These are phyloP conservation scores for Brassica rapa DNA, from an alignment of 345 rosid species.

Conservation along the genomic window DNA sequence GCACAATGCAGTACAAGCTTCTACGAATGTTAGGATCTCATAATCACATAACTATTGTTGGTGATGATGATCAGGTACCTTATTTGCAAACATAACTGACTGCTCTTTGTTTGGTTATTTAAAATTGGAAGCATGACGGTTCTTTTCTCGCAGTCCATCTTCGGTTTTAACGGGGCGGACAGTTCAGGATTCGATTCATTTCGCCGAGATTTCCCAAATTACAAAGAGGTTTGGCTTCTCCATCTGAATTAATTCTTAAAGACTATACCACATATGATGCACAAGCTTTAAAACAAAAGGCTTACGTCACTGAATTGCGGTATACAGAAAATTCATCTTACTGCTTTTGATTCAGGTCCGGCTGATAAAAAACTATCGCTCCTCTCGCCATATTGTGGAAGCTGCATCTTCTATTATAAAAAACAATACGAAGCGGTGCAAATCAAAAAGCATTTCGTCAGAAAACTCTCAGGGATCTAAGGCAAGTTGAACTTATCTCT, in stretches of 20 bases:
- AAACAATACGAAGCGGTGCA: slow-evolving; percentile 69
- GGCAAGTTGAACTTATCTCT: slow-evolving; percentile 48
- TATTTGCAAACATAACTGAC: slow-evolving; percentile 1
- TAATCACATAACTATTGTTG: slow-evolving; percentile 72
- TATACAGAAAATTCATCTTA: slow-evolving; percentile 8
- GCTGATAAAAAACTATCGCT: slow-evolving; percentile 81
- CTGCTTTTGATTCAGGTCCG: slow-evolving; percentile 55
- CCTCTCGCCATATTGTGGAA: slow-evolving; percentile 84
- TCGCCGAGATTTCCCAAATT: slow-evolving; percentile 71
- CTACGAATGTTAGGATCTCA: slow-evolving; percentile 73
- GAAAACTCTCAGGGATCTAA: slow-evolving; percentile 88
- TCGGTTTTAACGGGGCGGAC: slow-evolving; percentile 94
- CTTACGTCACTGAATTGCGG: neutral
- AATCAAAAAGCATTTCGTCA: slow-evolving; percentile 63
- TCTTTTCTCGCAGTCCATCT: slow-evolving; percentile 70
- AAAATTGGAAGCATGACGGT: neutral
- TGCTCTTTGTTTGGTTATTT: neutral
- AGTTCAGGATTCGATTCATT: slow-evolving; percentile 88
- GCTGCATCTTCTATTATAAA: slow-evolving; percentile 84
- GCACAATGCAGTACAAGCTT: slow-evolving; percentile 83
- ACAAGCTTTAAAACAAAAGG: slow-evolving; percentile 6
- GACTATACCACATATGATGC: neutral
- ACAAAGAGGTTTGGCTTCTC: slow-evolving; percentile 66
- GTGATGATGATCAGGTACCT: slow-evolving; percentile 94
- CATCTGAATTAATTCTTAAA: neutral